These are phyloP conservation scores for Jaminaea rosea DNA, from an alignment of 1,284 basidiomycete genomes.

Conservation along the genomic window DNA sequence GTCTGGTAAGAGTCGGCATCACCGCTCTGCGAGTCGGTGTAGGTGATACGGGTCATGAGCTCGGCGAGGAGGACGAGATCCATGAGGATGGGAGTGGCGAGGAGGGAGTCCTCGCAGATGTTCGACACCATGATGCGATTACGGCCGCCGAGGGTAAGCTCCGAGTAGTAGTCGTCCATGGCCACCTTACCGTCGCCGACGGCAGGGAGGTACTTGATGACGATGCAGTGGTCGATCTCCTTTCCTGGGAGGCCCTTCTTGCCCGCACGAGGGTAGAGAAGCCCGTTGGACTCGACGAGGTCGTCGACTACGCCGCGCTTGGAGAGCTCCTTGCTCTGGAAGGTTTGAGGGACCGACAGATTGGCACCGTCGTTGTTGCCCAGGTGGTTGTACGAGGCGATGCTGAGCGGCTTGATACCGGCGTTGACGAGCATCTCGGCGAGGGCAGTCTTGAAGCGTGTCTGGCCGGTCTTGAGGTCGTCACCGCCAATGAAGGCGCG, in stretches of 20 bases:
- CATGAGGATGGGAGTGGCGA: constrained; percentile 90
- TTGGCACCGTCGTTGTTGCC: constrained; percentile 97
- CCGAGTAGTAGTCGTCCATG: constrained; percentile 97
- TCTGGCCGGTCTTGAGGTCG: constrained; percentile 70
- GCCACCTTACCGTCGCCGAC: constrained; percentile 80
- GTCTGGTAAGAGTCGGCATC: constrained; percentile 30
- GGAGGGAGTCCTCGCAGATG: constrained; percentile 67
- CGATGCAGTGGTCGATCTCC: constrained; percentile 73
- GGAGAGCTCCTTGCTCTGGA: constrained; percentile 81
- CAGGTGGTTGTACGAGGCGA: constrained; percentile 96
- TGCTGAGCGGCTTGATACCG: constrained; percentile 94
- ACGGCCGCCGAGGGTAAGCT: constrained; percentile 58
- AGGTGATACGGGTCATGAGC: constrained; percentile 81
- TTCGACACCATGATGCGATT: constrained; percentile 42
- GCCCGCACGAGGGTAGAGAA: constrained; percentile 59
- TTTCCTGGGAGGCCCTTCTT: constrained; percentile 52
- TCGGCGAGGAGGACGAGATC: constrained; percentile 89
- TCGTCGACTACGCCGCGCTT: constrained; percentile 92
- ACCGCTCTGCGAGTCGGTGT: constrained; percentile 53
- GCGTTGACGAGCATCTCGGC: constrained; percentile 98
- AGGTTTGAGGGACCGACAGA: constrained; percentile 79
- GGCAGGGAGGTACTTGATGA: constrained; percentile 59
- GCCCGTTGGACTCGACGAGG: constrained; percentile 60
- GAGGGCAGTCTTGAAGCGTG: constrained; percentile 66
- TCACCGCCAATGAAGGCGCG: constrained; percentile 93